phyloP scores from a whole-genome alignment of 495 filamentous ascomycete genomes.

The Talaromyces proteolyticus region DNA sequence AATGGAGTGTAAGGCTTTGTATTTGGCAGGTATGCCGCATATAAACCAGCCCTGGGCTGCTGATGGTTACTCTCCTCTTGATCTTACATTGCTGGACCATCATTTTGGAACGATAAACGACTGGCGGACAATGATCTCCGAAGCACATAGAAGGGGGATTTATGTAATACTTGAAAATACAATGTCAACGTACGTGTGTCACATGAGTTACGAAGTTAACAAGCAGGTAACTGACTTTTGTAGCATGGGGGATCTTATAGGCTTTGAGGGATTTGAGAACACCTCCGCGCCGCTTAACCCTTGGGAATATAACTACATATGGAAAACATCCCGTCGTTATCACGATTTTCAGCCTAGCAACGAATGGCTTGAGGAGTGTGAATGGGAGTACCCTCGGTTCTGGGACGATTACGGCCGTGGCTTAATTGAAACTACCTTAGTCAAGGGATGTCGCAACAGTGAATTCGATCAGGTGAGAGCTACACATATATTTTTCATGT shows the following conservation, averaged over 20 bases:
- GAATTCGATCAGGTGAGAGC: constrained; percentile 33
- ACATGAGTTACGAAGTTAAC: not conserved
- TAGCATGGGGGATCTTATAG: constrained; percentile 39
- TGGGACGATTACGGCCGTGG: constrained; percentile 20
- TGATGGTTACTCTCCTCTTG: constrained; percentile 28
- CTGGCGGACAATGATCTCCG: constrained; percentile 23
- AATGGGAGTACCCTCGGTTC: constrained; percentile 26
- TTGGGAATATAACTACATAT: constrained; percentile 30
- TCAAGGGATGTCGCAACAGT: constrained; percentile 22
- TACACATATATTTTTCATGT: constrained; percentile 6
- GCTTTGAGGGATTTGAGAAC: constrained; percentile 36
- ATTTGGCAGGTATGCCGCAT: constrained; percentile 28
- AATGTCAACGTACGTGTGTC: constrained; percentile 21
- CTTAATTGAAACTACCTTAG: constrained; percentile 16
- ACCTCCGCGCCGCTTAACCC: constrained; percentile 30
- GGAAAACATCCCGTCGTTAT: constrained; percentile 35
- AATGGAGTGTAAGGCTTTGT: constrained; percentile 9
- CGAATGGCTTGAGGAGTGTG: constrained; percentile 17
- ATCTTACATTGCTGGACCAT: constrained; percentile 29
- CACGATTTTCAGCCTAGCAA: constrained; percentile 30
- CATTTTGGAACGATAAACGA: constrained; percentile 28
- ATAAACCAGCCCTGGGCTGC: constrained; percentile 32
- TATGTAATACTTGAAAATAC: constrained; percentile 33
- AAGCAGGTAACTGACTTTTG: not conserved
- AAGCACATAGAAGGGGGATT: constrained; percentile 26